phyloP scores from a whole-genome alignment of 192 early-diverging fungal species.

The Entomortierella chlamydospora region DNA sequence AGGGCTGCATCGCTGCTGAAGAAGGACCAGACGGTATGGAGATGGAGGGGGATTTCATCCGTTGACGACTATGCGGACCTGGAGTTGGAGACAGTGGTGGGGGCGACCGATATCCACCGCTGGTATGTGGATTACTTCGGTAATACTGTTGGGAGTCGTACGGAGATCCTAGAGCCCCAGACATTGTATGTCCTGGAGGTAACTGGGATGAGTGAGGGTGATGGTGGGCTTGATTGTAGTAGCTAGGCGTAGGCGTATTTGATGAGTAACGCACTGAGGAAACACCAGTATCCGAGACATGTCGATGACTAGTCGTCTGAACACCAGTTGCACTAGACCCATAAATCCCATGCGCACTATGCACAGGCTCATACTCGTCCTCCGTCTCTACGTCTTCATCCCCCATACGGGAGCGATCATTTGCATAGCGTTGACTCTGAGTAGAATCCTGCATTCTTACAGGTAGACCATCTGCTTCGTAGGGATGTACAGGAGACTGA shows the following conservation, averaged over 20 bases:
- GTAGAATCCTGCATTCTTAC: neutral
- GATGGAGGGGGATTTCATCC: constrained; percentile 13
- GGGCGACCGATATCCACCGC: constrained; percentile 28
- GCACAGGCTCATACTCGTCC: constrained; percentile 24
- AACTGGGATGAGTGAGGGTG: constrained; percentile 5
- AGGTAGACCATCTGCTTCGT: neutral
- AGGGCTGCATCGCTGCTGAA: constrained; percentile 5
- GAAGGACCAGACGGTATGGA: constrained; percentile 19
- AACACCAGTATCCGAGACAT: constrained; percentile 14
- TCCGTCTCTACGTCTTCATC: constrained; percentile 39
- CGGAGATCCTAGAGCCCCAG: constrained; percentile 21
- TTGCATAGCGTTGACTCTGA: neutral
- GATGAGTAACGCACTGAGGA: constrained; percentile 4
- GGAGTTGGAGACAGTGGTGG: constrained; percentile 6
- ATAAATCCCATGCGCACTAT: neutral
- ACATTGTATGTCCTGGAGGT: neutral
- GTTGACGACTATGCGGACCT: constrained; percentile 17
- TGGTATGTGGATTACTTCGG: neutral
- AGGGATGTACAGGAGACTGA: constrained; percentile 16
- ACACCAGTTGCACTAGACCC: neutral
- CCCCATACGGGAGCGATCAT: constrained; percentile 7
- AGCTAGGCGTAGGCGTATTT: neutral
- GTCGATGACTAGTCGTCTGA: neutral
- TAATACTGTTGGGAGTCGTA: constrained; percentile 38
- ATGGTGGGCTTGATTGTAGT: constrained; percentile 20